A percentile compares a stretch with the other conserved stretches of the same genome.
Evolutionary conservation across 2,329 filamentous ascomycete genomes (phyloP).

Genomic region (Cytospora piceicola): DNA sequence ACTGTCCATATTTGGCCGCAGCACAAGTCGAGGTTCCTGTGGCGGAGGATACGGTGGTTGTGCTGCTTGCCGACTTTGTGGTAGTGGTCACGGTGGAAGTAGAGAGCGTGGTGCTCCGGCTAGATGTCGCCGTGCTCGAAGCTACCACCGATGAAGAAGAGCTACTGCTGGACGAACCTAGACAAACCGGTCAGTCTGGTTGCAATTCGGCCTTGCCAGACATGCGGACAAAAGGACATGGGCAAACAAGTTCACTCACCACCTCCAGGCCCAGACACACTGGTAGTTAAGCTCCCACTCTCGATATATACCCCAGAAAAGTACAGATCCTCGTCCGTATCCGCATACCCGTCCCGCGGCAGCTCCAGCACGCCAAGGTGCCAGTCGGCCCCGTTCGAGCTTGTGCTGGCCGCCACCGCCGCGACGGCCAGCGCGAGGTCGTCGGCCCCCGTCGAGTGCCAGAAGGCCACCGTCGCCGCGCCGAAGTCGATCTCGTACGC

Average conservation of each 20-base stretch:
- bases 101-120: constrained; percentile 4
- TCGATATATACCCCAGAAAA: constrained; percentile 75
- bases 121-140: constrained; percentile 13
- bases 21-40: constrained; percentile 15
- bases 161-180: constrained; percentile 20
- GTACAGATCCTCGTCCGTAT: constrained; percentile 67
- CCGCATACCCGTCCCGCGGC: constrained; percentile 58
- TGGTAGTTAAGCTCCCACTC: constrained; percentile 46
- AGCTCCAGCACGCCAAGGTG: constrained; percentile 72
- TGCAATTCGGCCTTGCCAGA: not conserved
- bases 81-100: constrained; percentile 20
- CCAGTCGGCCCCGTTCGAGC: constrained; percentile 72
- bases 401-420: constrained; percentile 60
- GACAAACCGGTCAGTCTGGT: not conserved
- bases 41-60: constrained; percentile 12
- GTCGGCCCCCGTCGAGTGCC: constrained; percentile 67
- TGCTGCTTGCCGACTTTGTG: constrained; percentile 12
- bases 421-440: constrained; percentile 61
- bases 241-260: not conserved
- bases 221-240: not conserved
- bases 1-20: constrained; percentile 23
- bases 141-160: not conserved
- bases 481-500: constrained; percentile 56
- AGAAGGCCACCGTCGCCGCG: constrained; percentile 65
- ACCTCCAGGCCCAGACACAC: constrained; percentile 22